These are phyloP conservation scores for Diaporthe sp. DNA, from an alignment of 2,329 filamentous ascomycete species.

Conservation along the genomic window DNA sequence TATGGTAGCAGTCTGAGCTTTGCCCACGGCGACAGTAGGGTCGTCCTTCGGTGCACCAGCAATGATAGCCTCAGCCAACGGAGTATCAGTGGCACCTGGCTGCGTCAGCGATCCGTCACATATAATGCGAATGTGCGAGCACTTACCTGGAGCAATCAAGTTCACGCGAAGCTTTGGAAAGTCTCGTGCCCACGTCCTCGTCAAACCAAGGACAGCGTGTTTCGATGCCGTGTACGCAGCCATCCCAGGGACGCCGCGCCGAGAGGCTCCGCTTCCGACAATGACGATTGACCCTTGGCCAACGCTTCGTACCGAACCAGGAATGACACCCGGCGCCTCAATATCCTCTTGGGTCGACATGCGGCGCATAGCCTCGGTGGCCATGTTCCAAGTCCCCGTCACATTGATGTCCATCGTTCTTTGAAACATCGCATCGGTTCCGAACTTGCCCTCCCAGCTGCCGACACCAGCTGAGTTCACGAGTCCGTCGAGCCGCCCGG, in stretches of 20 bases:
- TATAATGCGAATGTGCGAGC: too few relatives aligned
- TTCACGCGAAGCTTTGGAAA: background rate
- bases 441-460: background rate
- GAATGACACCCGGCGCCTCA: background rate
- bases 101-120: background rate
- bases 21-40: background rate
- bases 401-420: background rate
- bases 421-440: background rate
- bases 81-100: background rate
- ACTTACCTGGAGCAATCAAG: background rate
- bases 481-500: background rate
- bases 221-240: conserved; percentile 2
- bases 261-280: background rate
- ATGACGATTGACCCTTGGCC: background rate
- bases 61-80: background rate
- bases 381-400: background rate
- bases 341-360: conserved; percentile 4
- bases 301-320: background rate
- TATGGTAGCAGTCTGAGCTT: background rate
- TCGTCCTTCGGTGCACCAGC: background rate
- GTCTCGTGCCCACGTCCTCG: background rate
- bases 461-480: background rate
- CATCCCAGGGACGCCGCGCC: background rate
- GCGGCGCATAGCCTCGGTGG: background rate
- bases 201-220: conserved; percentile 2